A percentile compares a stretch with the other conserved stretches of the same genome.
These are phyloP conservation scores for Paecilomyces fulvus DNA, from an alignment of 2,329 filamentous ascomycete genomes.

Conservation along the genomic window DNA sequence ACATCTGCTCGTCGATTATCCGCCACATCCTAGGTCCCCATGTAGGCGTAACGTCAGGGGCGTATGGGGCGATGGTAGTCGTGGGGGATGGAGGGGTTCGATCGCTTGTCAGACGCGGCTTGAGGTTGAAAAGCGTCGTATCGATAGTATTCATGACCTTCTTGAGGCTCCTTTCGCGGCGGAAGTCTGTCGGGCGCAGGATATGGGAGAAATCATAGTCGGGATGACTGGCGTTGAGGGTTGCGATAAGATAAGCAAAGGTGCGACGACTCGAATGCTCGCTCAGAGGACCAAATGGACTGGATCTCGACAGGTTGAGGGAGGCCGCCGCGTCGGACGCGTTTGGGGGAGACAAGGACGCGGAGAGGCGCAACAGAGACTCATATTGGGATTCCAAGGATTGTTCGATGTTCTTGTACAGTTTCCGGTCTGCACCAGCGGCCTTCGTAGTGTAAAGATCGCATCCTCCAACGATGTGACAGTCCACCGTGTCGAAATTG, in stretches of 20 bases:
- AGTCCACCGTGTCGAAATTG: slow-evolving; percentile 91
- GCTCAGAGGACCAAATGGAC: slow-evolving; percentile 83
- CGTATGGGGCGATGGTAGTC: slow-evolving; percentile 39
- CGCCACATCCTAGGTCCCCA: slow-evolving; percentile 93
- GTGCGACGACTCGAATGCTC: slow-evolving; percentile 82
- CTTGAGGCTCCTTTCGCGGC: slow-evolving; percentile 69
- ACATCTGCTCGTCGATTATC: slow-evolving; percentile 90
- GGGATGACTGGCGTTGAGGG: slow-evolving; percentile 87
- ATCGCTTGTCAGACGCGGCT: slow-evolving; percentile 48
- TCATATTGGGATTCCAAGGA: slow-evolving; percentile 88
- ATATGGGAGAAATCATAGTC: slow-evolving; percentile 97
- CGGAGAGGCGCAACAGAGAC: slow-evolving; percentile 74
- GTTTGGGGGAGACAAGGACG: slow-evolving; percentile 77
- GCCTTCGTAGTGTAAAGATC: slow-evolving; percentile 98
- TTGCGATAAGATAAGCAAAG: slow-evolving; percentile 93
- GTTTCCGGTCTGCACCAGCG: slow-evolving; percentile 88
- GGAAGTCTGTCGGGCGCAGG: slow-evolving; percentile 81
- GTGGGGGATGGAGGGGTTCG: slow-evolving; percentile 33
- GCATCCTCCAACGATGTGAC: slow-evolving; percentile 84
- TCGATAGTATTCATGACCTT: slow-evolving; percentile 82
- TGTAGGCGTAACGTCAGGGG: slow-evolving; percentile 46
- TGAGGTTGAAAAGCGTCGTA: slow-evolving; percentile 76
- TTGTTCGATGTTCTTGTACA: slow-evolving; percentile 91
- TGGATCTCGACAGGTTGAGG: slow-evolving; percentile 73
- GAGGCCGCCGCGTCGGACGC: slow-evolving; percentile 57